Base-by-base conservation (phyloP, 257 asterid species). In the Rehmannia glutinosa region DNA sequence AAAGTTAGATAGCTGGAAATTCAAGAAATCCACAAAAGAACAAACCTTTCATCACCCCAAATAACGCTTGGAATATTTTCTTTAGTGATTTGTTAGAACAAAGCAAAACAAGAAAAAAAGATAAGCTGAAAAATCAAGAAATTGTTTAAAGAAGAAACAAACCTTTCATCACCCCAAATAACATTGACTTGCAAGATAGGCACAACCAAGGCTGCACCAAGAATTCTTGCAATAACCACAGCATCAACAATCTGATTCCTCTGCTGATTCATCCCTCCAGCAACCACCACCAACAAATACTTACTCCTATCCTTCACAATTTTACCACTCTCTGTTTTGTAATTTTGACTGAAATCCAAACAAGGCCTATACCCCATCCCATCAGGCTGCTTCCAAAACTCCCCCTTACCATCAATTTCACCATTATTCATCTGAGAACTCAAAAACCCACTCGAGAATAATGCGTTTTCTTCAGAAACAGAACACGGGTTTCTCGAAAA, bases 121-220 rank as follows among this genome's bases (percentile, higher is more conserved):
- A 9, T 32, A 5, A 13, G 51, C 42, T n/a, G 53, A 27, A 62
- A 49, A 60, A 64, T 68, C 51, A 71, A 76, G 61, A 74, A n/a
- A n/a, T n/a, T n/a, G n/a, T n/a, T n/a, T n/a, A 73, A 32, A 65
- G 51, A 72, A 62, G 0, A 53, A 47, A 43, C 82, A 62, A 77
- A 86, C 98, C 99, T 93, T 73, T 93, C 99, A 68, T 93, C 99
- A 52, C 96, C 95, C 99, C 97, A 93, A 12, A 93, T 93, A 49
- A 88, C 96, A 81, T 93, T 93, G 39, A 93, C 96, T 81, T 90
- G 99, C 85, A 93, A 77, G 64, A 78, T 82, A 39, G 99, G 99
- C 60, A 93, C 96, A 72, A 93, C 96, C 67, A 93, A 72, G 70
- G 96, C 83, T n/a, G 99, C 99, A 16, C 97, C 97, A 49, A 93